phyloP scores from a whole-genome alignment of 225 moss, liverwort and hornwort genomes.

The Physcomitrellopsis africana region DNA sequence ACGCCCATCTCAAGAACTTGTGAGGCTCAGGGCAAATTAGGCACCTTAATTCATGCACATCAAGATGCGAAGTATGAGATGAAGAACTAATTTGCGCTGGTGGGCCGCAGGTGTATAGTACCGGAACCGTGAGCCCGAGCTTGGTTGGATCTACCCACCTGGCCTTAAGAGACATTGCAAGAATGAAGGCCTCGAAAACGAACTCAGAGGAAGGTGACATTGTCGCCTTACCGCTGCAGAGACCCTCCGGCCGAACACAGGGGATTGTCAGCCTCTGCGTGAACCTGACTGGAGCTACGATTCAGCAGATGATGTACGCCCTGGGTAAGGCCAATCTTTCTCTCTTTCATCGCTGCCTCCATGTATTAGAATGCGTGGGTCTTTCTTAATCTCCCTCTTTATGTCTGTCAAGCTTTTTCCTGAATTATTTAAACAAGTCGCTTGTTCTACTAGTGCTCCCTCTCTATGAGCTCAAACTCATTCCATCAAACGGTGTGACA shows the following conservation, averaged over 20 bases:
- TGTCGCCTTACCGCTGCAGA: constrained; percentile 61
- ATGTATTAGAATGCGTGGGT: not conserved
- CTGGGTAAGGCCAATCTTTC: constrained; percentile 32
- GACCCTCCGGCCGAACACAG: constrained; percentile 69
- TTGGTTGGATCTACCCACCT: constrained; percentile 69
- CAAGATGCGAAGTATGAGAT: not conserved
- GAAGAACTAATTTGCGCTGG: constrained; percentile 13
- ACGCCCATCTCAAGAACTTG: not conserved
- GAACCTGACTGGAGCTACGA: constrained; percentile 55
- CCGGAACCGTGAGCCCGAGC: constrained; percentile 58
- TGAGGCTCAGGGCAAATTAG: not conserved
- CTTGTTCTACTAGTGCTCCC: too few species aligned
- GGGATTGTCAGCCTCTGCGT: constrained; percentile 70
- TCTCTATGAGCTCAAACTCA: too few species aligned
- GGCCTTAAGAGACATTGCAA: constrained; percentile 59
- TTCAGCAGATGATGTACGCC: constrained; percentile 54
- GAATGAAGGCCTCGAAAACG: constrained; percentile 52
- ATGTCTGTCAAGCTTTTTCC: not conserved
- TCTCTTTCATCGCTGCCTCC: not conserved
- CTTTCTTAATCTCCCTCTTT: not conserved
- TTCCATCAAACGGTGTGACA: too few species aligned
- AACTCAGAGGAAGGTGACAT: constrained; percentile 59
- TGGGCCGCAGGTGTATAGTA: constrained; percentile 54
- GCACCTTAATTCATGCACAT: not conserved
- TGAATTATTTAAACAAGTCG: too few species aligned